Conservation (phyloP, 192 early-diverging fungal species). For the Linnemannia hyalina region DNA sequence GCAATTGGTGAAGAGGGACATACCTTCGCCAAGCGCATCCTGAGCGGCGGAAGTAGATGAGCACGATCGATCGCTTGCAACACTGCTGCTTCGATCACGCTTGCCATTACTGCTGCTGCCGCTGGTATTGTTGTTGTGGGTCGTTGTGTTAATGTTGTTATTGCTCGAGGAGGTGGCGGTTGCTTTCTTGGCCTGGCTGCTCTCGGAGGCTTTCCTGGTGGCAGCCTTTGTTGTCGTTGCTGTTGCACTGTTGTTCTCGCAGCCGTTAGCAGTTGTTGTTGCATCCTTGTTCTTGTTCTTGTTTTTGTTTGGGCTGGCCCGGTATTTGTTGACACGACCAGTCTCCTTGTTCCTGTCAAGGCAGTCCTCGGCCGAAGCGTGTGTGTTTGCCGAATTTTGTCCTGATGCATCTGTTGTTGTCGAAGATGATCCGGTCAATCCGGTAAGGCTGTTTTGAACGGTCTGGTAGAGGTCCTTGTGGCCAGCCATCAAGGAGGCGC, state of each 20-base stretch:
- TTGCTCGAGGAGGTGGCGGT: background rate
- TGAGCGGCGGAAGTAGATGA: background rate
- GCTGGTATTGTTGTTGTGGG: background rate
- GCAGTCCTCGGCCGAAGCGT: slow-evolving; percentile 4
- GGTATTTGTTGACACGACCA: slow-evolving; percentile 41
- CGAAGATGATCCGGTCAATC: slow-evolving; percentile 17
- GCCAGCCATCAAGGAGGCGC: slow-evolving; percentile 57
- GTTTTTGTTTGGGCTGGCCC: slow-evolving; percentile 42
- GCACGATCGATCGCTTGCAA: slow-evolving; percentile 33
- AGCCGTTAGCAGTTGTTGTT: background rate
- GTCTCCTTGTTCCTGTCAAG: slow-evolving; percentile 23
- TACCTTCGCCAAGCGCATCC: slow-evolving; percentile 38
- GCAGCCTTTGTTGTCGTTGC: background rate
- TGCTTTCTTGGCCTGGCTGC: background rate
- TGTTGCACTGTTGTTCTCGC: background rate
- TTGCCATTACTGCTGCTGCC: slow-evolving; percentile 15
- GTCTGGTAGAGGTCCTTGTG: slow-evolving; percentile 50
- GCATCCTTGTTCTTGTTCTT: slow-evolving; percentile 28
- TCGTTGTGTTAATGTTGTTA: background rate
- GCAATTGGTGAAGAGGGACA: background rate
- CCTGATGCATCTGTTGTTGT: background rate
- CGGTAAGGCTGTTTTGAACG: slow-evolving; percentile 39
- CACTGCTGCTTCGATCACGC: slow-evolving; percentile 35
- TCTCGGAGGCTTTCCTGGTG: background rate
- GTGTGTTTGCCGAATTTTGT: slow-evolving; percentile 11